A percentile compares a stretch with the other conserved stretches of the same genome.
Conservation (phyloP, 805 yeast species). For the Spathaspora gorwiae region DNA sequence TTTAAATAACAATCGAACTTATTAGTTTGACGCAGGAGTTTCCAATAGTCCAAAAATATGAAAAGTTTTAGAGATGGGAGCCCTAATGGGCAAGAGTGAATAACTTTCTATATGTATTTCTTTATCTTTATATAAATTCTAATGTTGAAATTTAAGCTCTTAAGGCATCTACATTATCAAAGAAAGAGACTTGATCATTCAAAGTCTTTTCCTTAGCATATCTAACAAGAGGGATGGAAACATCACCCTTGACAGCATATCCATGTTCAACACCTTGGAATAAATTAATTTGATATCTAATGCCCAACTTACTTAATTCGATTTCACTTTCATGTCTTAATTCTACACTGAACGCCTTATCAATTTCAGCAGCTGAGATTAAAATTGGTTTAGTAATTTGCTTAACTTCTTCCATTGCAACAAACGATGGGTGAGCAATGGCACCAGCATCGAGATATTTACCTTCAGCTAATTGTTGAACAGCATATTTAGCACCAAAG, state of each 20-base stretch:
- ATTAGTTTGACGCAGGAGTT: no score
- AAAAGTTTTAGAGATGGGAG: no score
- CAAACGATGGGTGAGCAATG: conserved; percentile 80
- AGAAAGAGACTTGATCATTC: conserved; percentile 35
- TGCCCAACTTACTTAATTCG: conserved; percentile 41
- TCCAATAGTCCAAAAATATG: no score
- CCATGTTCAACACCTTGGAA: conserved; percentile 72
- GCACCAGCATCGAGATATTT: conserved; percentile 48
- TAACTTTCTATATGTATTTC: neutral
- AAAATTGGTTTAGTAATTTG: conserved; percentile 53
- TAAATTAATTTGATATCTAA: conserved; percentile 54
- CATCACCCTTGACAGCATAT: conserved; percentile 75
- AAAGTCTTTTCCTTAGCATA: conserved; percentile 69
- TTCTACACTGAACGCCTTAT: conserved; percentile 58
- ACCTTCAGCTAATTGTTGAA: conserved; percentile 45
- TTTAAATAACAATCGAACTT: no score
- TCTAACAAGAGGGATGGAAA: conserved; percentile 43
- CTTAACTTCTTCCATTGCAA: conserved; percentile 59
- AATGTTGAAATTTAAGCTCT: neutral
- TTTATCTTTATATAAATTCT: no score
- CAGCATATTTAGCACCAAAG: conserved; percentile 71
- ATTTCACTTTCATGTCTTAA: conserved; percentile 59
- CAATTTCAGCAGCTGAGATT: conserved; percentile 73
- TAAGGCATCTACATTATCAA: conserved; percentile 6
- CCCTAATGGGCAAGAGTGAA: no score